phyloP scores from a whole-genome alignment of 2,329 filamentous ascomycete genomes.

The Thermoascus crustaceus region DNA sequence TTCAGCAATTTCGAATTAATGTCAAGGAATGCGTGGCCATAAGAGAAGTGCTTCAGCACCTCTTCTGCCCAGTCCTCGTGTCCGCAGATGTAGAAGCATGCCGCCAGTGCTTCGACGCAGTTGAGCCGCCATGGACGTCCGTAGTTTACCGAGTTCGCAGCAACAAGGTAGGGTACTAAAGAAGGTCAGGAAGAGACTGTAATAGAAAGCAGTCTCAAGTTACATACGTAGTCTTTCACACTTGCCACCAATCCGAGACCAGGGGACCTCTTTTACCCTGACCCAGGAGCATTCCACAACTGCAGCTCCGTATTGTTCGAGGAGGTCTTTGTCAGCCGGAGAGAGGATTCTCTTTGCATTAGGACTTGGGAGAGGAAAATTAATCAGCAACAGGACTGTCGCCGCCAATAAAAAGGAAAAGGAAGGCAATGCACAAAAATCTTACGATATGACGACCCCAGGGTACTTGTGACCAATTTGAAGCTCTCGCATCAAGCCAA shows the following conservation, averaged over 20 bases:
- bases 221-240: conserved; percentile 64
- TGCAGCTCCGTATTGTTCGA: conserved; percentile 84
- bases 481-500: conserved; percentile 88
- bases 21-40: conserved; percentile 78
- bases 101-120: conserved; percentile 89
- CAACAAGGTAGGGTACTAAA: conserved; percentile 83
- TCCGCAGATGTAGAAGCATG: conserved; percentile 87
- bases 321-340: conserved; percentile 68
- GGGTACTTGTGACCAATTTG: conserved; percentile 85
- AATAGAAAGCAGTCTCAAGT: neutral
- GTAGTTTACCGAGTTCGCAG: conserved; percentile 95
- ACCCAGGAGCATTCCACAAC: conserved; percentile 99
- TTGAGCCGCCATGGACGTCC: conserved; percentile 92
- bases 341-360: conserved; percentile 83
- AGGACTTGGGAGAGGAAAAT: conserved; percentile 40
- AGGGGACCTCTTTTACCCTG: conserved; percentile 81
- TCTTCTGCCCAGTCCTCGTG: conserved; percentile 84
- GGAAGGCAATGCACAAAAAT: no score
- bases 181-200: neutral
- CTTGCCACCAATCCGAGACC: conserved; percentile 82
- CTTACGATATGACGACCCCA: conserved; percentile 78
- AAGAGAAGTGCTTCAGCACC: conserved; percentile 75
- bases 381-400: conserved; percentile 1
- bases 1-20: conserved; percentile 81
- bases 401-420: neutral